phyloP scores from a whole-genome alignment of 352 stramenopile genomes.

The Globisporangium middletonii region DNA sequence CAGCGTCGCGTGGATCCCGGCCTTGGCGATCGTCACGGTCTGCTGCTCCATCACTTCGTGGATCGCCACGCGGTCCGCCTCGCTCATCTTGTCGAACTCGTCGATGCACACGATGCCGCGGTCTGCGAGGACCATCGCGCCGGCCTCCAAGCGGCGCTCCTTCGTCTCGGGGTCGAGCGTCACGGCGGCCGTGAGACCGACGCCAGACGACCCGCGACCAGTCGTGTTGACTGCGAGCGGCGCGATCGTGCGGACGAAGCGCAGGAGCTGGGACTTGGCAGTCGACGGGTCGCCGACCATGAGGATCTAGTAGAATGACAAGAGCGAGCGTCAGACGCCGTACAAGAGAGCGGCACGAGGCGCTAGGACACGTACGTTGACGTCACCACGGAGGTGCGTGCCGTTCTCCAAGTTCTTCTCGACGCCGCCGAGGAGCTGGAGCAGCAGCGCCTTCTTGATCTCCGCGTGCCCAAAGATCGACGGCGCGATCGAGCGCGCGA shows the following conservation, averaged over 20 bases:
- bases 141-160: slow-evolving; percentile 93
- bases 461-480: slow-evolving; percentile 98
- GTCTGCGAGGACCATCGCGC: slow-evolving; percentile 99
- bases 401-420: slow-evolving; percentile 98
- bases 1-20: slow-evolving; percentile 99
- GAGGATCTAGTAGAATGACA: slow-evolving; percentile 43
- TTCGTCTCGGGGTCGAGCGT: slow-evolving; percentile 95
- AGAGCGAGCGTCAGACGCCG: not conserved
- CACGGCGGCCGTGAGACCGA: slow-evolving; percentile 98
- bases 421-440: slow-evolving; percentile 86
- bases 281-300: slow-evolving; percentile 98
- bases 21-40: slow-evolving; percentile 97
- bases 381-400: slow-evolving; percentile 99
- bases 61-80: slow-evolving; percentile 98
- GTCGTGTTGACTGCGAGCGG: slow-evolving; percentile 91
- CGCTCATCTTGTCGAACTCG: slow-evolving; percentile 98
- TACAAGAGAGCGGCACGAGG: not conserved
- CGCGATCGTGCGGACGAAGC: slow-evolving; percentile 95
- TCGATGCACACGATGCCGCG: slow-evolving; percentile 99
- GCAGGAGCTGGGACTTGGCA: slow-evolving; percentile 98
- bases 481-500: slow-evolving; percentile 93
- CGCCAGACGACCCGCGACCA: slow-evolving; percentile 72
- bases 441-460: slow-evolving; percentile 94
- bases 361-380: slow-evolving; percentile 86
- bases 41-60: slow-evolving; percentile 99